Evolutionary conservation across 2,329 filamentous ascomycete genomes (phyloP).

Genomic region (Byssothecium circinans): DNA sequence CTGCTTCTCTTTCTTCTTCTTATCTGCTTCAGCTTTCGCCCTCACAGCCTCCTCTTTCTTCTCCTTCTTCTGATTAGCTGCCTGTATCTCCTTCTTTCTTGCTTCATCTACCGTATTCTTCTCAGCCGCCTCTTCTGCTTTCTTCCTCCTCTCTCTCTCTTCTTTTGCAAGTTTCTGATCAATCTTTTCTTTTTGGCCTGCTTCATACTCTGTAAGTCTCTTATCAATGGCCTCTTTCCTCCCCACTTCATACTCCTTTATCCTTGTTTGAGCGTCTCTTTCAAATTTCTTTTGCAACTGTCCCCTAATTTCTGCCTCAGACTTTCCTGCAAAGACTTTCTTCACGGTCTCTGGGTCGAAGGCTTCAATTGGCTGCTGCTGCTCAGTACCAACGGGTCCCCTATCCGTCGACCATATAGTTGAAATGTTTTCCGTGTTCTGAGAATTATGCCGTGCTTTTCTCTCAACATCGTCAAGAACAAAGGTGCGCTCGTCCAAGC

Average conservation of each 20-base stretch:
- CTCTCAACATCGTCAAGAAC: background rate
- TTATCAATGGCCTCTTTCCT: too few species aligned
- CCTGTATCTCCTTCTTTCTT: background rate
- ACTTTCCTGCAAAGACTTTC: too few species aligned
- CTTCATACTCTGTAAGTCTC: too few species aligned
- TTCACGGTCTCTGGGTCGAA: too few species aligned
- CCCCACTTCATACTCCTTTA: too few species aligned
- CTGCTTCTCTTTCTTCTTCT: background rate
- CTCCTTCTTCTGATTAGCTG: conserved; percentile 3
- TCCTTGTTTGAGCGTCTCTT: too few species aligned
- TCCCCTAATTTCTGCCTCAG: too few species aligned
- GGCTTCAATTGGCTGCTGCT: background rate
- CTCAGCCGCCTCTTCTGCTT: background rate
- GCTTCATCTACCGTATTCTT: background rate
- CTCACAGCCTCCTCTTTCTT: background rate
- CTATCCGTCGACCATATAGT: background rate
- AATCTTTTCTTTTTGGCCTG: too few species aligned
- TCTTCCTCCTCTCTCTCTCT: background rate
- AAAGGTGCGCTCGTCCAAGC: background rate
- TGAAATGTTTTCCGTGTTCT: background rate
- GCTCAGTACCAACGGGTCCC: too few species aligned
- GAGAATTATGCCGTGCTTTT: background rate
- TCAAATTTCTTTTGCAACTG: too few species aligned
- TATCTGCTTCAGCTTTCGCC: background rate
- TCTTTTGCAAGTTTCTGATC: too few species aligned